A percentile compares a stretch with the other conserved stretches of the same genome.
phyloP scores from a whole-genome alignment of 2,329 filamentous ascomycete species.

The Colletotrichum chrysophilum region DNA sequence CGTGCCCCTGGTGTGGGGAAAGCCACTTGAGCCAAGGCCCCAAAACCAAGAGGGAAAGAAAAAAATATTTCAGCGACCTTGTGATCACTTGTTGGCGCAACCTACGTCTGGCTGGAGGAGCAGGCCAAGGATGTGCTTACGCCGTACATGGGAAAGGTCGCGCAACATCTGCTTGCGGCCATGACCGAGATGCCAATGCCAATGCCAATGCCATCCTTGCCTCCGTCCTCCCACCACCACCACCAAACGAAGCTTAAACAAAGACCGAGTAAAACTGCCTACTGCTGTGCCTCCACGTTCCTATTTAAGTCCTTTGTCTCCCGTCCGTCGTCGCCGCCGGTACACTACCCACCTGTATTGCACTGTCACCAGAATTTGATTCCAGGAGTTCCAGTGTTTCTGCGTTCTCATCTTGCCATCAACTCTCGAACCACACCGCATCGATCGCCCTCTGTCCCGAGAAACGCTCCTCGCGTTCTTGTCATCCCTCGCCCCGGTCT shows the following conservation, averaged over 20 bases:
- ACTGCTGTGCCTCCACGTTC: background rate
- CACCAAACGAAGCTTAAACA: slow-evolving; percentile 1
- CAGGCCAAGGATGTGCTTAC: slow-evolving; percentile 17
- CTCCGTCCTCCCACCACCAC: background rate
- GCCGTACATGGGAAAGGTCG: slow-evolving; percentile 11
- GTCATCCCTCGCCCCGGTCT: background rate
- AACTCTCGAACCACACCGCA: background rate
- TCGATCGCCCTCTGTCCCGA: background rate
- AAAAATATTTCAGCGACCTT: slow-evolving; percentile 21
- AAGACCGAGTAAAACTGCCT: background rate
- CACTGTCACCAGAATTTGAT: background rate
- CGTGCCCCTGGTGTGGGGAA: slow-evolving; percentile 10
- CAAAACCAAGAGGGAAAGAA: background rate
- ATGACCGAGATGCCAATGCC: background rate
- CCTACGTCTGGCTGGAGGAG: slow-evolving; percentile 1
- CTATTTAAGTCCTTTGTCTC: slow-evolving; percentile 19
- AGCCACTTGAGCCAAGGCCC: background rate
- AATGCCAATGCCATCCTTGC: background rate
- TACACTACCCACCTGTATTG: background rate
- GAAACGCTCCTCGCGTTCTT: background rate
- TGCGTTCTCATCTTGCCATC: background rate
- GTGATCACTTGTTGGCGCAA: slow-evolving; percentile 21
- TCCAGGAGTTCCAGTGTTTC: background rate
- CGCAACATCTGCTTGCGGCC: slow-evolving; percentile 19
- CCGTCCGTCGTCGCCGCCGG: background rate